Evolutionary conservation across 805 yeast species (phyloP), one percentile per base, ranked within the genome.

Genomic region (Torulaspora quercuum): DNA sequence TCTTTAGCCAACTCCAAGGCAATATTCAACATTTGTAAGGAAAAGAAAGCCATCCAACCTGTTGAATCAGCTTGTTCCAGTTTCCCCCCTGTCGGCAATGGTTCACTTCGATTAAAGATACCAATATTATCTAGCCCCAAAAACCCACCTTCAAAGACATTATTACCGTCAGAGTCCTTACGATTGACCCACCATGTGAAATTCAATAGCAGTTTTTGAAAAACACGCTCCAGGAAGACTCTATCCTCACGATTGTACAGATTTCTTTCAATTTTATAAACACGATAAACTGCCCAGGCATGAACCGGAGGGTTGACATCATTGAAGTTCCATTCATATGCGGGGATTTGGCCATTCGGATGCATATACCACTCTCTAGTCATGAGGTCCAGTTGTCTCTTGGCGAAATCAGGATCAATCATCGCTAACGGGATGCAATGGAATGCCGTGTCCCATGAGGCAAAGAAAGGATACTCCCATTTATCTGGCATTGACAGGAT

Each of bases 231-330:
- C 59, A 88, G 71, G 59, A 89, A 88, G 39, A 78, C 82, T 35
- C 82, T 63, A 61, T 88, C 97, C 46, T 80, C 84, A 13, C 70
- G 65, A n/a, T 89, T 89, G 57, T 81, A 82, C 77, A 85, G 70
- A 57, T 83, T 85, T 47, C 92, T 69, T 63, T 89, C 96, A 50
- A 87, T 75, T 62, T 89, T 88, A 65, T 77, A 88, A 26, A 84
- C 84, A 50, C 97, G 73, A 59, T 78, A 88, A 9, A 89, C 80
- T 1, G 96, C 81, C 96, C 96, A 88, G 0, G 96, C 96, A 59
- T 89, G 96, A 22, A 88, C 97, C 0, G 97, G 97, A 1, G 97
- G 97, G 58, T 88, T 88, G n/a, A 89, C 95, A 61, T 88, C 97
- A 44, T 83, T 70, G 54, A 88, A 88, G 59, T 89, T 88, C 97